Conservation (phyloP, 2,329 filamentous ascomycete genomes). For the Bipolaris cookei region DNA sequence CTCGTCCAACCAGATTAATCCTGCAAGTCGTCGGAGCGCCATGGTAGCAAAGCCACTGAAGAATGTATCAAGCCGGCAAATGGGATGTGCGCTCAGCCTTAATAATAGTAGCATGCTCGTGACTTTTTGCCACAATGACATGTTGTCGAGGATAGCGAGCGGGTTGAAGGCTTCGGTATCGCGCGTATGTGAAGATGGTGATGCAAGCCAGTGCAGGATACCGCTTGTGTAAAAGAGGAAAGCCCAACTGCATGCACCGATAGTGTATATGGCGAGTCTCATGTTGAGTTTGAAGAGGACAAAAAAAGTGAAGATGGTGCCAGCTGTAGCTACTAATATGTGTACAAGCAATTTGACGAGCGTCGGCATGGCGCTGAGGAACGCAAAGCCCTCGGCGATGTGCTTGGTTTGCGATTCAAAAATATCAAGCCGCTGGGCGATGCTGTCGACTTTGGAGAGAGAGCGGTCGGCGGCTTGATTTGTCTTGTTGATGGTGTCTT, state of each 20-base stretch:
- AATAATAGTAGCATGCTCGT: constrained; percentile 16
- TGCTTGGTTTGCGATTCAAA: constrained; percentile 30
- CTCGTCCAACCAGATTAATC: constrained; percentile 21
- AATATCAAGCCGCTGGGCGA: constrained; percentile 25
- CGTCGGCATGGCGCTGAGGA: constrained; percentile 27
- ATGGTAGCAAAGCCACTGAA: constrained; percentile 13
- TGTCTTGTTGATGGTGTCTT: constrained; percentile 20
- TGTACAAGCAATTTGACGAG: constrained; percentile 17
- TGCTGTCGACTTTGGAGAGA: constrained; percentile 23
- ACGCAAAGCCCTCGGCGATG: constrained; percentile 31
- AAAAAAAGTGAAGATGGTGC: constrained; percentile 19
- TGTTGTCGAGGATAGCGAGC: not conserved
- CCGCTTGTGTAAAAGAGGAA: constrained; percentile 27
- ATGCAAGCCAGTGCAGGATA: constrained; percentile 21
- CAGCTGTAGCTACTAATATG: constrained; percentile 11
- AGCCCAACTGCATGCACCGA: constrained; percentile 25
- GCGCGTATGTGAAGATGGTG: not conserved
- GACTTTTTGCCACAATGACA: constrained; percentile 27
- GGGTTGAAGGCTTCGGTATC: not conserved
- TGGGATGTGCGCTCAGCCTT: constrained; percentile 29
- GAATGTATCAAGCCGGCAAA: constrained; percentile 22
- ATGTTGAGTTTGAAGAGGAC: constrained; percentile 26
- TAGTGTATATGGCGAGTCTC: constrained; percentile 22
- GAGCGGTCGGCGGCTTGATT: constrained; percentile 20
- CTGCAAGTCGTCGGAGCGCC: constrained; percentile 10